Evolutionary conservation across 371 early-diverging fungal genomes (phyloP), one percentile per base, ranked within the genome.

Genomic region (Actinomucor elegans): DNA sequence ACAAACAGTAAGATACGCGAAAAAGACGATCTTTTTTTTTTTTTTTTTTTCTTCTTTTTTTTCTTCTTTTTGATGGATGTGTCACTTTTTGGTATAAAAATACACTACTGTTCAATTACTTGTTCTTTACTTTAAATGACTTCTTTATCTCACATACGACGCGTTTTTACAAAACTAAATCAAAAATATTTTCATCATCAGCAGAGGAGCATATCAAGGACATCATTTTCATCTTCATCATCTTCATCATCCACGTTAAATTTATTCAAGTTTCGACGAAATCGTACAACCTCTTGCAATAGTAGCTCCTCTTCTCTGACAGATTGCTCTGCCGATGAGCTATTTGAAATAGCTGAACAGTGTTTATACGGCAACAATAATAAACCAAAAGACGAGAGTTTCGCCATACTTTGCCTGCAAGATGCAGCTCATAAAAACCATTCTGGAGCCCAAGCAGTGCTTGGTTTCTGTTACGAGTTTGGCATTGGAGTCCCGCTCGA

Each of bases 401-500:
- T 66, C 18, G 80, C 83, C 14, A 66, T 80, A 20, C 69, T 73
- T 48, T 80, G 69, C 27, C 53, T 66, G 47, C 62, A 71, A 28
- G 76, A 79, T 8, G 59, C 46, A 20, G 14, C 75, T n/a, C 49
- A 55, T 4, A 55, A 73, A 17, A 73, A 80, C 2, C 67, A 71
- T 49, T 37, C 69, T 5, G 70, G 69, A 24, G 80, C 86, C 2
- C 67, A 67, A 23, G 83, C 79, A 7, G 66, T 83, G 1, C 69
- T 86, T 21, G 88, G 84, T 14, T 87, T 86, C 46, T 87, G 88
- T 52, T 78, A 77, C 66, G 97, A 96, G 59, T 92, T 92, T 71
- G 93, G 91, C 0, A 68, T 90, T 8, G 93, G 92, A 5, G 57
- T 75, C 5, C 48, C 56, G 6, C 67, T 60, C 14, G 81, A 90